Evolutionary conservation across 495 filamentous ascomycete genomes (phyloP), one percentile per base, ranked within the genome.

Genomic region (Astrothelium macrocarpum): DNA sequence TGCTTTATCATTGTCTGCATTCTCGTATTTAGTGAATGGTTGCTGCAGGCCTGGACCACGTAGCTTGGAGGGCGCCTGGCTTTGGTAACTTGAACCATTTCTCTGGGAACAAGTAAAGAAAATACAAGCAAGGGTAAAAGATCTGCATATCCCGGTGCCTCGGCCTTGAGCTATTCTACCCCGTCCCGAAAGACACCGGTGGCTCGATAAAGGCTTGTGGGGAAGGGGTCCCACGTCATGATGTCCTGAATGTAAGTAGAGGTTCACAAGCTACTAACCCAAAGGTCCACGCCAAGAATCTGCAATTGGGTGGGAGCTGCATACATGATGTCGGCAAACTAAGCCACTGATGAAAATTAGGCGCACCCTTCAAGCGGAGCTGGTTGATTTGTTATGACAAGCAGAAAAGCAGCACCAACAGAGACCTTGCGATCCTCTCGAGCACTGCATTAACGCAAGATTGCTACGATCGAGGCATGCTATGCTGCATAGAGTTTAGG

Each of bases 31-130:
- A 10, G 10, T 4, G 3, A 18, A 18, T 49, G 10, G 43, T 18
- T 49, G 3, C 7, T 49, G 11, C n/a, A 18, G 43, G 18, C 23
- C 29, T 29, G 49, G 25, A 56, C 7, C 12, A 20, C 25, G 23
- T 26, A 29, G 49, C 7, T 25, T 26, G 9, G 23, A 11, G 20
- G 2, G 20, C 23, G 2, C 20, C 49, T 20, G 20, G 49, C 10
- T 29, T 28, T 56, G 49, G 49, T 11, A 56, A 56, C 3, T 28
- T 28, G 23, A 16, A 56, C 49, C 49, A 29, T 20, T 28, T 26
- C 49, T 29, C 25, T 29, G 49, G 49, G 49, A 56, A 56, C 49
- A 56, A 56, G 25, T 25, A 56, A 56, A 56, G 3, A 56, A 56
- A 12, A 28, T 29, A 56, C 9, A 49, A 20, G 9, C 25, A n/a